A percentile compares a stretch with the other conserved stretches of the same genome.
These are phyloP conservation scores for Tetrahymena malaccensis DNA, from an alignment of 73 alveolate genomes.

Conservation along the genomic window DNA sequence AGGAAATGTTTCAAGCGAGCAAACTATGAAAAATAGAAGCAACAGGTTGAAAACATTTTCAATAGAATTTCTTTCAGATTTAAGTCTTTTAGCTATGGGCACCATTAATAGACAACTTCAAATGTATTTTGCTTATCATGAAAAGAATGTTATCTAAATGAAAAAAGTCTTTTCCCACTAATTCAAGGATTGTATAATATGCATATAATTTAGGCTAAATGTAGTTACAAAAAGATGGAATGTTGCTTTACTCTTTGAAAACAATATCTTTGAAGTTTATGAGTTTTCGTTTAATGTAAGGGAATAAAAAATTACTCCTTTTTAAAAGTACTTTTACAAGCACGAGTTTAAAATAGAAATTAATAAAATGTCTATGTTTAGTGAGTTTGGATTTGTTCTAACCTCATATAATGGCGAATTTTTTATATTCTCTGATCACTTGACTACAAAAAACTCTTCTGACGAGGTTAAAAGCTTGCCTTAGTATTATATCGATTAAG, in stretches of 20 bases:
- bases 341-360: neutral
- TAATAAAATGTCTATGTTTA: neutral
- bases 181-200: neutral
- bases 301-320: neutral
- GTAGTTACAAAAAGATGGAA: neutral
- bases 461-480: neutral
- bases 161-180: neutral
- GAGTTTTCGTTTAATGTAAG: neutral
- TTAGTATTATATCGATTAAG: neutral
- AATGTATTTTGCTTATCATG: neutral
- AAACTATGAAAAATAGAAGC: neutral
- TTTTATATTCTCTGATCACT: neutral
- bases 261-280: neutral
- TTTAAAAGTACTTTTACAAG: neutral
- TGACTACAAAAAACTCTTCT: neutral
- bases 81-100: neutral
- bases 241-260: neutral
- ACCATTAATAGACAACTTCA: neutral
- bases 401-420: neutral
- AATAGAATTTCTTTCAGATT: neutral
- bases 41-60: neutral
- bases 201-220: neutral
- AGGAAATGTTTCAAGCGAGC: neutral
- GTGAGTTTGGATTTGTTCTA: neutral
- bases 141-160: neutral